phyloP scores from a whole-genome alignment of 495 filamentous ascomycete species.

The Cercophora scortea region DNA sequence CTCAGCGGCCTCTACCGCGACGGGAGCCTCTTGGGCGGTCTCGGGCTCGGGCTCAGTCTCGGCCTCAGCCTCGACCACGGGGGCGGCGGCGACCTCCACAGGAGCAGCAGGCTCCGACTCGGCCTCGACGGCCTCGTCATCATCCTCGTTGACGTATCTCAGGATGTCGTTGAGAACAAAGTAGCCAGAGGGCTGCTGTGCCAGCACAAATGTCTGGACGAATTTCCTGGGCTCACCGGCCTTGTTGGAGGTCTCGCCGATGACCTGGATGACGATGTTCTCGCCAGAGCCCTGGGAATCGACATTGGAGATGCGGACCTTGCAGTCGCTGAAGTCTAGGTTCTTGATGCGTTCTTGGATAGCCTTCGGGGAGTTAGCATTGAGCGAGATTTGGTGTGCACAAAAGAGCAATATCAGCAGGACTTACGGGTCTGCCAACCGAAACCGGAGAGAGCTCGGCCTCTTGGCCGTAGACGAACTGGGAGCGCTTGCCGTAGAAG shows the following conservation, averaged over 20 bases:
- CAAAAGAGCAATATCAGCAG: neutral
- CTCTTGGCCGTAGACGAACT: slow-evolving; percentile 78
- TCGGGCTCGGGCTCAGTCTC: slow-evolving; percentile 33
- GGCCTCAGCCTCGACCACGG: slow-evolving; percentile 36
- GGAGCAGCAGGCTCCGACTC: slow-evolving; percentile 29
- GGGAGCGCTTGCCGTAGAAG: slow-evolving; percentile 77
- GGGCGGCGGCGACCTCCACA: slow-evolving; percentile 33
- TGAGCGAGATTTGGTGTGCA: neutral
- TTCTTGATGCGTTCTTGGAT: slow-evolving; percentile 91
- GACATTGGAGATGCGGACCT: slow-evolving; percentile 95
- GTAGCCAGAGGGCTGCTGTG: slow-evolving; percentile 92
- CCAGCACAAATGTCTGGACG: slow-evolving; percentile 95
- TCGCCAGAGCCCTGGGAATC: slow-evolving; percentile 88
- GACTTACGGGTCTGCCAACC: slow-evolving; percentile 74
- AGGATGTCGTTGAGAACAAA: slow-evolving; percentile 98
- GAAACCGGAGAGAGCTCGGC: slow-evolving; percentile 76
- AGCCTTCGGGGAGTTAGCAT: slow-evolving; percentile 43
- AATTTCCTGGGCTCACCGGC: slow-evolving; percentile 86
- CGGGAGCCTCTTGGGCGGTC: slow-evolving; percentile 11
- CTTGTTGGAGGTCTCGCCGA: slow-evolving; percentile 96
- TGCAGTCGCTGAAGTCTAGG: slow-evolving; percentile 93
- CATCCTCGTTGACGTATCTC: slow-evolving; percentile 80
- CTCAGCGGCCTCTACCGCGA: slow-evolving; percentile 26
- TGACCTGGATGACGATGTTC: slow-evolving; percentile 93
- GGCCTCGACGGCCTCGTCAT: slow-evolving; percentile 43